Evolutionary conservation across 495 filamentous ascomycete genomes (phyloP).

Genomic region (Podospora sp.): DNA sequence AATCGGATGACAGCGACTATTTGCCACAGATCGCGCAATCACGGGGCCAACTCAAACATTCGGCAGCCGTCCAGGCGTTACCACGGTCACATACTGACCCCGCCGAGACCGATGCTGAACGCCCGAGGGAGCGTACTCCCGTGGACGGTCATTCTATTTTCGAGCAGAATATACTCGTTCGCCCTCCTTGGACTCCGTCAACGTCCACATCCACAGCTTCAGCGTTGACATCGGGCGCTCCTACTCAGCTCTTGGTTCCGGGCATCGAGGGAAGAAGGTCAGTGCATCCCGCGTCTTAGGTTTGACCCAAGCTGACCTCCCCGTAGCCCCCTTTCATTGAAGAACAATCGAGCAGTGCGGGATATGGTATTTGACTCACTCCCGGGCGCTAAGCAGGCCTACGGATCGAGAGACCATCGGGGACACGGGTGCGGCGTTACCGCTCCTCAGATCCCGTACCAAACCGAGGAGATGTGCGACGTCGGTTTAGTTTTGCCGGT

Average conservation of each 20-base stretch:
- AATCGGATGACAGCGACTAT: not conserved
- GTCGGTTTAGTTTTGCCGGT: slow-evolving; percentile 17
- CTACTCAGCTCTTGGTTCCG: not conserved
- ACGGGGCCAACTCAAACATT: not conserved
- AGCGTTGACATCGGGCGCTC: not conserved
- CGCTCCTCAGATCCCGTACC: not conserved
- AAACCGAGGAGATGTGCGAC: slow-evolving; percentile 21
- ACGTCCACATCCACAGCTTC: slow-evolving; percentile 19
- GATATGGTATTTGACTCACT: not conserved
- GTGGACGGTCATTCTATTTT: not conserved
- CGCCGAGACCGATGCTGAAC: not conserved
- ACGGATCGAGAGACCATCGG: not conserved
- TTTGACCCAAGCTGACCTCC: not conserved
- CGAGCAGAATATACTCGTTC: slow-evolving; percentile 5
- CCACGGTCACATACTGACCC: not conserved
- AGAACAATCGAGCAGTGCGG: not conserved
- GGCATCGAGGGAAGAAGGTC: slow-evolving; percentile 28
- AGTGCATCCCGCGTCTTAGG: slow-evolving; percentile 6
- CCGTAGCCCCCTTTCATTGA: not conserved
- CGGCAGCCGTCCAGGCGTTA: not conserved
- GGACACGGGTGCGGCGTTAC: not conserved
- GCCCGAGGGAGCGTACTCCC: not conserved
- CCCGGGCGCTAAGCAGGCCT: not conserved
- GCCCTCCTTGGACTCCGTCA: slow-evolving; percentile 26
- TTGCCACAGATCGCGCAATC: not conserved